These are phyloP conservation scores for Calonectria multiphialidica DNA, from an alignment of 2,329 filamentous ascomycete genomes.

Conservation along the genomic window DNA sequence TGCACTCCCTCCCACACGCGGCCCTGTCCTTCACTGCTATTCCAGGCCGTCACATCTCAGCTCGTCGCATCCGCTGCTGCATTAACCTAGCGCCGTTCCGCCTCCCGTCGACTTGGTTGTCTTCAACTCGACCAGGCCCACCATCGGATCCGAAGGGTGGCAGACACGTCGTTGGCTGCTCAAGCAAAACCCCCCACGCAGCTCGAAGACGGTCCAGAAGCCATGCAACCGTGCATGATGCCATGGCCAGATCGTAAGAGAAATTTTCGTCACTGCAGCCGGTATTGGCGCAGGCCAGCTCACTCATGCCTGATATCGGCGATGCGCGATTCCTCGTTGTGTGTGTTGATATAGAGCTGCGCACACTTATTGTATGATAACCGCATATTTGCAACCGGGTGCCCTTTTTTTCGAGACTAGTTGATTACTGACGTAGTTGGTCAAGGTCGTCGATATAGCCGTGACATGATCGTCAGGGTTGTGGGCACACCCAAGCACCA, in stretches of 20 bases:
- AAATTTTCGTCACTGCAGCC: neutral
- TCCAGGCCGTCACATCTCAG: slow-evolving; percentile 17
- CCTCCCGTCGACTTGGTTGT: slow-evolving; percentile 16
- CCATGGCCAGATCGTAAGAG: slow-evolving; percentile 9
- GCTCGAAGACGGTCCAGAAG: slow-evolving; percentile 1
- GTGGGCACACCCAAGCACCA: slow-evolving; percentile 10
- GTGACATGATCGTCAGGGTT: neutral
- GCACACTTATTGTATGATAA: slow-evolving; percentile 1
- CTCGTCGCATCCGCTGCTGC: slow-evolving; percentile 27
- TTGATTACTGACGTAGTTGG: neutral
- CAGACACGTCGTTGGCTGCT: neutral
- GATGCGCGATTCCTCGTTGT: slow-evolving; percentile 10
- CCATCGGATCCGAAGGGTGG: slow-evolving; percentile 18
- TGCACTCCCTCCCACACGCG: slow-evolving; percentile 4
- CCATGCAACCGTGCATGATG: slow-evolving; percentile 16
- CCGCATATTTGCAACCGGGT: neutral
- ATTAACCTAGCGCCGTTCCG: slow-evolving; percentile 30
- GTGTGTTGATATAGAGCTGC: slow-evolving; percentile 14
- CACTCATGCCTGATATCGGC: neutral
- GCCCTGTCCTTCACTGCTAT: neutral
- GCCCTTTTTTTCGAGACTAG: neutral
- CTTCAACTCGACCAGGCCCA: neutral
- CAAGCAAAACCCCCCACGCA: slow-evolving; percentile 19
- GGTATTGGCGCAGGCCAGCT: neutral
- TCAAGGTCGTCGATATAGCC: neutral